These are phyloP conservation scores for Backusella psychrophila DNA, from an alignment of 192 early-diverging fungal genomes.

Conservation along the genomic window DNA sequence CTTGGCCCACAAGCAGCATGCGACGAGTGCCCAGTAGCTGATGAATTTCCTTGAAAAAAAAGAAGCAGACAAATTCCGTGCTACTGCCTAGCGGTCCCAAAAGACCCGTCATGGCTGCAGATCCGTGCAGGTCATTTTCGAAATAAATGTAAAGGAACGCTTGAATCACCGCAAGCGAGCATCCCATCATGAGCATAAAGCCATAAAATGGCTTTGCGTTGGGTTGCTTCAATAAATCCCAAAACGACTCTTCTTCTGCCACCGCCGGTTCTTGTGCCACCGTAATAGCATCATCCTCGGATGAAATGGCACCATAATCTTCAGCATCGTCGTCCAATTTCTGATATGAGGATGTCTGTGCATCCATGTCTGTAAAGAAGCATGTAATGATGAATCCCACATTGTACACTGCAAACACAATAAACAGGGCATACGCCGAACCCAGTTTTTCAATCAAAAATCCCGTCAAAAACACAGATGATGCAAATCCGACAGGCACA, in stretches of 20 bases:
- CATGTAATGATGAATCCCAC: slow-evolving; percentile 11
- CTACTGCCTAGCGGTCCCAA: slow-evolving; percentile 19
- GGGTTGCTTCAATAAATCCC: slow-evolving; percentile 8
- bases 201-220: slow-evolving; percentile 2
- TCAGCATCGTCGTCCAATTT: background rate
- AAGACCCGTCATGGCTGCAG: slow-evolving; percentile 12
- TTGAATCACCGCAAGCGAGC: slow-evolving; percentile 14
- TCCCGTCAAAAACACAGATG: slow-evolving; percentile 15
- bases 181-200: slow-evolving; percentile 11
- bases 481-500: slow-evolving; percentile 16
- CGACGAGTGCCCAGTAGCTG: background rate
- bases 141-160: slow-evolving; percentile 22
- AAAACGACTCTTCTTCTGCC: slow-evolving; percentile 1
- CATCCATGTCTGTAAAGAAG: background rate
- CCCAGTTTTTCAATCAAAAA: slow-evolving; percentile 1
- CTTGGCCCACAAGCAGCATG: background rate
- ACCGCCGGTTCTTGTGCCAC: background rate
- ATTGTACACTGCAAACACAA: slow-evolving; percentile 2
- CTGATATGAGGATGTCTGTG: background rate
- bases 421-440: slow-evolving; percentile 12
- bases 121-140: slow-evolving; percentile 16
- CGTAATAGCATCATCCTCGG: background rate
- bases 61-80: slow-evolving; percentile 15
- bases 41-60: slow-evolving; percentile 18
- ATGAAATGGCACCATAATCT: background rate